Conservation (phyloP, 2,329 filamentous ascomycete species). For the Lachnellula suecica region DNA sequence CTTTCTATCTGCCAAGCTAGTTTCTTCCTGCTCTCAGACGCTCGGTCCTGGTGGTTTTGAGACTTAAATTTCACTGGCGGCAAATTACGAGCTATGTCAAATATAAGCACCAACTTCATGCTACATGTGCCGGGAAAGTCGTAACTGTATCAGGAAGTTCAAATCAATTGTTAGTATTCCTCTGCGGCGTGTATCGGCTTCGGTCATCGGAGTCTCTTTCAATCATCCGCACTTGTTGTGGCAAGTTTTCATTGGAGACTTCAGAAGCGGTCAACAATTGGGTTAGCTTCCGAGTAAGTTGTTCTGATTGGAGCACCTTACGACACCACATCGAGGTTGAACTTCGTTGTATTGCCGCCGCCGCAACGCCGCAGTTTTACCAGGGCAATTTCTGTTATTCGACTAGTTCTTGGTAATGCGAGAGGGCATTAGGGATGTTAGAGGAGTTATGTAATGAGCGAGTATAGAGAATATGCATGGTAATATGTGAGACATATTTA, state of each 20-base stretch:
- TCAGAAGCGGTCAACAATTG: not conserved
- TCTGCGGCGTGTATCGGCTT: not conserved
- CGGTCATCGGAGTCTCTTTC: not conserved
- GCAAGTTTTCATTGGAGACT: not conserved
- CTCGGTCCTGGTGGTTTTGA: too few species aligned
- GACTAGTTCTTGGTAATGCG: not conserved
- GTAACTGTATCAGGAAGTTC: too few species aligned
- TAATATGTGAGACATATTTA: not conserved
- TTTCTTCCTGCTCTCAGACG: too few species aligned
- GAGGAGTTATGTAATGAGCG: not conserved
- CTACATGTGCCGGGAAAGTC: not conserved
- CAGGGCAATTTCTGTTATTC: not conserved
- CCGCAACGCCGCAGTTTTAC: not conserved
- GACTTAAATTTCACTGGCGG: not conserved
- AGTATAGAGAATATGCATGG: not conserved
- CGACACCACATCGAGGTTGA: not conserved
- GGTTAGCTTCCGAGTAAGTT: not conserved
- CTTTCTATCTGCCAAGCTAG: too few species aligned
- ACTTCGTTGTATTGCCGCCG: not conserved
- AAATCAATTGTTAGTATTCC: too few species aligned
- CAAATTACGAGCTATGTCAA: not conserved
- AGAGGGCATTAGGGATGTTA: not conserved
- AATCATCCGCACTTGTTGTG: not conserved
- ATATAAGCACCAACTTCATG: not conserved
- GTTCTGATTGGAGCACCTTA: not conserved